Conservation (phyloP, 176 grass and related monocot species). For the Oryza australiensis region DNA sequence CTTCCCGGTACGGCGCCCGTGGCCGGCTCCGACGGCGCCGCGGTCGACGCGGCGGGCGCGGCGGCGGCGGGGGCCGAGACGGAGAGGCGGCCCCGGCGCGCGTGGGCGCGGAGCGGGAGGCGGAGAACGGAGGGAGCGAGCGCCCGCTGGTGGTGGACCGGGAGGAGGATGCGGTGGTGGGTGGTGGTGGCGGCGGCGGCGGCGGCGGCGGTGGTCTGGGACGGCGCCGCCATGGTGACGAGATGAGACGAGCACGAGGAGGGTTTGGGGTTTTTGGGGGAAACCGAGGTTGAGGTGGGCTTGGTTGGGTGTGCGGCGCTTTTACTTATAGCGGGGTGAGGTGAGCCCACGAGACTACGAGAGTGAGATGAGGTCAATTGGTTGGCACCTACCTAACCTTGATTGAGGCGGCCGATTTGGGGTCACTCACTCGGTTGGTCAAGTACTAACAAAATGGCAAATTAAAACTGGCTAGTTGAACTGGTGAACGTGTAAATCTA, state of each 20-base stretch:
- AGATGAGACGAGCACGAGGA: background rate
- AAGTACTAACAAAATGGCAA: constrained; percentile 4
- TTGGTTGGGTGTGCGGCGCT: background rate
- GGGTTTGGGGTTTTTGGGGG: constrained; percentile 24
- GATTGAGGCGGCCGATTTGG: constrained; percentile 1
- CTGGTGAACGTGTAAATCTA: background rate
- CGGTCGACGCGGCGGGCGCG: constrained; percentile 13
- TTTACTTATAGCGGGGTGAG: constrained; percentile 20
- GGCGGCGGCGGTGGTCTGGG: constrained; percentile 31
- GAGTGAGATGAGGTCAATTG: background rate
- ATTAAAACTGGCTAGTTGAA: background rate
- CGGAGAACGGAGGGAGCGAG: constrained; percentile 15
- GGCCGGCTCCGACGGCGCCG: background rate
- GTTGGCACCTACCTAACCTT: constrained; percentile 15
- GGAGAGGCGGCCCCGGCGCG: constrained; percentile 29
- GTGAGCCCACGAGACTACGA: background rate
- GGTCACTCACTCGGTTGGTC: background rate
- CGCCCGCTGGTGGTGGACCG: constrained; percentile 14
- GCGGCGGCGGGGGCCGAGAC: constrained; percentile 12
- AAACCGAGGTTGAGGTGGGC: background rate
- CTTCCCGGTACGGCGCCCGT: constrained; percentile 31
- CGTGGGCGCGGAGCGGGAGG: constrained; percentile 28
- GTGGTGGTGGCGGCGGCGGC: constrained; percentile 24
- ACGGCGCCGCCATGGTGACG: constrained; percentile 53
- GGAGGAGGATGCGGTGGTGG: constrained; percentile 28